phyloP scores from a whole-genome alignment of 768 basidiomycete species.

The Pulveroboletus sp. region DNA sequence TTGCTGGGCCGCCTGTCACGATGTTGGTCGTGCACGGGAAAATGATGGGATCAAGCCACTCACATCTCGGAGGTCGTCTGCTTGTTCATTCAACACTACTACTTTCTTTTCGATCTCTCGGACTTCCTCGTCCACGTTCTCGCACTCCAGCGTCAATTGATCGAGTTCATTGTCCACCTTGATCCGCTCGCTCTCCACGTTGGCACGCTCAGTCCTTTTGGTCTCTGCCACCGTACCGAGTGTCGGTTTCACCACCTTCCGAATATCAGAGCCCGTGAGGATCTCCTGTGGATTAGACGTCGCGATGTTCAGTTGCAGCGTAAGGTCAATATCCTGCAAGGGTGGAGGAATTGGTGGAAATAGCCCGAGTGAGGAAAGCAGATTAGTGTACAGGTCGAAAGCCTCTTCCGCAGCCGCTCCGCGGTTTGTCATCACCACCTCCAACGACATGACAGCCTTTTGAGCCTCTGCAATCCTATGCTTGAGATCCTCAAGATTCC shows the following conservation, averaged over 20 bases:
- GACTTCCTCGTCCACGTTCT: slow-evolving; percentile 77
- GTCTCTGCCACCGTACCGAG: slow-evolving; percentile 67
- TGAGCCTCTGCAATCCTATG: slow-evolving; percentile 72
- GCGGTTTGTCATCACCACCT: slow-evolving; percentile 78
- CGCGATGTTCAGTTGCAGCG: slow-evolving; percentile 77
- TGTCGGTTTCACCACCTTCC: slow-evolving; percentile 71
- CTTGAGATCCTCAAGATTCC: slow-evolving; percentile 72
- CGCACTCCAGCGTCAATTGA: slow-evolving; percentile 67
- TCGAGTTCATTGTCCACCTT: slow-evolving; percentile 82
- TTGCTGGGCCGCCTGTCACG: slow-evolving; percentile 64
- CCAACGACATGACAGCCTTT: slow-evolving; percentile 68
- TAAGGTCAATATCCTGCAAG: slow-evolving; percentile 69
- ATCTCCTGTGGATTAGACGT: slow-evolving; percentile 65
- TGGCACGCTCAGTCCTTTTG: slow-evolving; percentile 63
- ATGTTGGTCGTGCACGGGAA: background rate
- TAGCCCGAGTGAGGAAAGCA: slow-evolving; percentile 70
- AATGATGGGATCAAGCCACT: slow-evolving; percentile 18
- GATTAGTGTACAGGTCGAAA: slow-evolving; percentile 70
- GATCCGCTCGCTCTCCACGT: slow-evolving; percentile 73
- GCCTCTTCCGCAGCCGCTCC: slow-evolving; percentile 79
- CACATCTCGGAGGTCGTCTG: slow-evolving; percentile 79
- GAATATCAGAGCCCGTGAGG: slow-evolving; percentile 63
- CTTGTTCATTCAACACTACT: slow-evolving; percentile 62
- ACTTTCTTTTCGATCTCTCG: slow-evolving; percentile 72
- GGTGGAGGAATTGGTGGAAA: slow-evolving; percentile 71